Percentiles rank a stretch among this genome's conserved stretches.
Conservation (phyloP, 2,329 filamentous ascomycete genomes). For the Ambrosiella cleistominuta region DNA sequence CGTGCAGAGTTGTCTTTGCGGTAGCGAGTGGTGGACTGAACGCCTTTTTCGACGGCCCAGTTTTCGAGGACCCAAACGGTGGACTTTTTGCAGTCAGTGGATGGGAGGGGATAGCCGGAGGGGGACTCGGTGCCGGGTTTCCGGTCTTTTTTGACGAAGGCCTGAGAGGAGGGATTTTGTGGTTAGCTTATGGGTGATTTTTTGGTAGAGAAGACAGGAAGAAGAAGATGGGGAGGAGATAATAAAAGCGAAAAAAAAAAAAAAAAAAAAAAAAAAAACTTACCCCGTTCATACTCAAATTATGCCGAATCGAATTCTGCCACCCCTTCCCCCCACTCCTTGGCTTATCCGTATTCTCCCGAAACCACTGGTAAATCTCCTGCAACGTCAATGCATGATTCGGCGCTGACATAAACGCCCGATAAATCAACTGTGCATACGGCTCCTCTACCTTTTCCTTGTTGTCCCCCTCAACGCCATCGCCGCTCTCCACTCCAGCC, state of each 20-base stretch:
- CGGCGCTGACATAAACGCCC: slow-evolving; percentile 51
- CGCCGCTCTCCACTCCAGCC: slow-evolving; percentile 13
- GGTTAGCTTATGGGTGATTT: neutral
- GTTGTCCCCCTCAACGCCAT: slow-evolving; percentile 13
- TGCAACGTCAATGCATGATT: slow-evolving; percentile 58
- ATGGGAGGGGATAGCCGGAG: slow-evolving; percentile 23
- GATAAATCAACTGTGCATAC: slow-evolving; percentile 69
- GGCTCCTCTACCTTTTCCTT: slow-evolving; percentile 30
- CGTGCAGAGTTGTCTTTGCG: slow-evolving; percentile 32
- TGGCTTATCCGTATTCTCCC: slow-evolving; percentile 62
- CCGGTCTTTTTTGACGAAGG: slow-evolving; percentile 27
- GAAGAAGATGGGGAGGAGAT: neutral
- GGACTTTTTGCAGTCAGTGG: slow-evolving; percentile 31
- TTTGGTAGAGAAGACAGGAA: slow-evolving; percentile 7
- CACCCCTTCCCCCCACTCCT: slow-evolving; percentile 58
- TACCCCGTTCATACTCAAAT: slow-evolving; percentile 90
- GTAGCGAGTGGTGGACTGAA: slow-evolving; percentile 74
- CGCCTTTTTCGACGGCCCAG: slow-evolving; percentile 50
- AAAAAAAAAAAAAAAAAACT: slow-evolving; percentile 16
- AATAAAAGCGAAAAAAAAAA: slow-evolving; percentile 2
- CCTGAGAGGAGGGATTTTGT: slow-evolving; percentile 17
- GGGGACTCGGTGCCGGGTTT: slow-evolving; percentile 4
- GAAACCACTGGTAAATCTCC: slow-evolving; percentile 84
- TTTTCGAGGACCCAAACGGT: slow-evolving; percentile 61
- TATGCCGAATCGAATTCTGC: slow-evolving; percentile 93